Evolutionary conservation across 2,329 filamentous ascomycete species (phyloP), one percentile per base, ranked within the genome.

Genomic region (Pestalotiopsis sp.): DNA sequence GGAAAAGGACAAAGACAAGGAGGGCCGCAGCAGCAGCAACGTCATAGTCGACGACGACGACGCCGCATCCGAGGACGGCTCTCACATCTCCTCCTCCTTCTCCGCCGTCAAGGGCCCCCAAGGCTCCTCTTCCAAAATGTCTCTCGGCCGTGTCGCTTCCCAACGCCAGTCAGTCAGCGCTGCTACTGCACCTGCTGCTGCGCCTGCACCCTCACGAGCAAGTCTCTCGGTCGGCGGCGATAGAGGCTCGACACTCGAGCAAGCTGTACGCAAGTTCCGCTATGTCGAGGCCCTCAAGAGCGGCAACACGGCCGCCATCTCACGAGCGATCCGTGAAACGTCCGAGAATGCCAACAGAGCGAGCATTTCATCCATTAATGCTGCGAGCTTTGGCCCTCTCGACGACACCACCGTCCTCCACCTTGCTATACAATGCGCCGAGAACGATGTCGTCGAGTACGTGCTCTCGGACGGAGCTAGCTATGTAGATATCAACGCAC

Each of bases 381-480:
- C 83, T 71, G 74, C 80, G 70, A 76, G 80, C 70, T 75, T 79
- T 73, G 80, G 79, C 72, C 76, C 84, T 68, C 79, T 94, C 36
- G 92, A 95, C 69, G 95, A 97, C 67, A 98, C 95, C 0, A 96
- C 93, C 2, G 92, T 98, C 57, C 86, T 99, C 49, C 95, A 99
- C 79, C 86, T 99, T 56, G 95, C 96, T 31, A 94, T 98, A 59
- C 96, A 99, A 81, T 98, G 95, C 81, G 95, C 96, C 64, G 96
- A 98, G 79, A 88, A 92, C 63, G 91, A 93, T 23, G 94, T 99
- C 36, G 92, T 99, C 66, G 95, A 99, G 79, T 98, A 95, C 76
- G 92, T 98, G n/a, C 83, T 99, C 58, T 95, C 94, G 1, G 88
- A 93, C 70, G 89, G 92, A 38, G 86, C 84, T 14, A 85, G 84